Conservation (phyloP, 2,329 filamentous ascomycete genomes). For the Lizonia empirigonia region DNA sequence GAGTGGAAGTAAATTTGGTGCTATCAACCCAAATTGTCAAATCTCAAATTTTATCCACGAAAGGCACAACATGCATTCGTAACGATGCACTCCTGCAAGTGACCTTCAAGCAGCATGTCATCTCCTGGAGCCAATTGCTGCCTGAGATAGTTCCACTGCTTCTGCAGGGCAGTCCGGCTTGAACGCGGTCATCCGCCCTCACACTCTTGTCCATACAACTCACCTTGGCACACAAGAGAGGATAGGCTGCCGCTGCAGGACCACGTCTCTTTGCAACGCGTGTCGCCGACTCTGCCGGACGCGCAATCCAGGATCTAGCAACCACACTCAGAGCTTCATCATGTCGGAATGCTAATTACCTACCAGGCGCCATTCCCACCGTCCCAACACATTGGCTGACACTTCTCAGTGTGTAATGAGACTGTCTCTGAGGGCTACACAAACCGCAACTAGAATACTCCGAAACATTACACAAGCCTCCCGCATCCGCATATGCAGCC, state of each 20-base stretch:
- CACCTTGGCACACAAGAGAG: background rate
- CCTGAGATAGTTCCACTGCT: background rate
- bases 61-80: slow-evolving; percentile 3
- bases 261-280: background rate
- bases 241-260: background rate
- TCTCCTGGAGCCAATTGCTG: background rate
- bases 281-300: background rate
- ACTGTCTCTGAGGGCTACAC: slow-evolving; percentile 5
- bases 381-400: slow-evolving; percentile 13
- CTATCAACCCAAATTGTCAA: background rate
- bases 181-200: background rate
- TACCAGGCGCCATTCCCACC: background rate
- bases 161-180: slow-evolving; percentile 9
- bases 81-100: background rate
- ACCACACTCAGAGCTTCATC: slow-evolving; percentile 4
- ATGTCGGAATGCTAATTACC: background rate
- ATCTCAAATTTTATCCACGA: background rate
- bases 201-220: background rate
- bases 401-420: slow-evolving; percentile 1
- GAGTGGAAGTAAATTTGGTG: background rate
- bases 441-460: slow-evolving; percentile 17
- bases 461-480: slow-evolving; percentile 14
- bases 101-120: slow-evolving; percentile 4
- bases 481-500: slow-evolving; percentile 12
- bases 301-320: slow-evolving; percentile 4